Evolutionary conservation across 768 basidiomycete genomes (phyloP).

Genomic region (Trichaptum fuscoviolaceum): DNA sequence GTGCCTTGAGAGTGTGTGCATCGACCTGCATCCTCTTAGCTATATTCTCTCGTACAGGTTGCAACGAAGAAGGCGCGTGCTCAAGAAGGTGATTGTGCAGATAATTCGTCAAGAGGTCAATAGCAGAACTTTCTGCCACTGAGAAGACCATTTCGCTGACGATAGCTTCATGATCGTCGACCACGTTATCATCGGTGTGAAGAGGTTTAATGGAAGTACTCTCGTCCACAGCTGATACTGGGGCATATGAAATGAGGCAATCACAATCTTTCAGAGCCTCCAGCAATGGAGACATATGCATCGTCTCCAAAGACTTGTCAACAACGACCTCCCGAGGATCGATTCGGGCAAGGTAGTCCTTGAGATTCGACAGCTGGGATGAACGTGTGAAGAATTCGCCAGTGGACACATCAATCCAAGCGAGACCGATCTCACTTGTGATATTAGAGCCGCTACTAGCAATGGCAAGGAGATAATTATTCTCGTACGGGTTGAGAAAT

Average conservation of each 20-base stretch:
- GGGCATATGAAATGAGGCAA: conserved; percentile 45
- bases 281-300: conserved; percentile 41
- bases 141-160: conserved; percentile 16
- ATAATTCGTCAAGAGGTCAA: conserved; percentile 58
- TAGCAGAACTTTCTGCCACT: conserved; percentile 47
- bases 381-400: conserved; percentile 85
- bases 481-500: conserved; percentile 80
- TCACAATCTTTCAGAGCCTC: conserved; percentile 48
- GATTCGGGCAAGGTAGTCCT: conserved; percentile 80
- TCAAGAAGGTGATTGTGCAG: conserved; percentile 68
- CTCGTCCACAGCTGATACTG: background rate
- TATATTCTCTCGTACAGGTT: conserved; percentile 51
- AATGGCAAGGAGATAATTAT: conserved; percentile 84
- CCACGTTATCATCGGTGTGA: conserved; percentile 9
- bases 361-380: conserved; percentile 47
- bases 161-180: background rate
- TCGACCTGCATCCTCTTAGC: conserved; percentile 81
- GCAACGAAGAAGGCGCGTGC: conserved; percentile 61
- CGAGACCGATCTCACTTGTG: conserved; percentile 52
- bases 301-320: conserved; percentile 31
- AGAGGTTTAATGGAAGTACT: background rate
- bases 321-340: conserved; percentile 81
- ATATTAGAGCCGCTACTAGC: conserved; percentile 12
- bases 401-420: conserved; percentile 94
- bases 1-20: conserved; percentile 80